A percentile compares a stretch with the other conserved stretches of the same genome.
phyloP scores from a whole-genome alignment of 1,284 basidiomycete species.

The Cystobasidium sp. region DNA sequence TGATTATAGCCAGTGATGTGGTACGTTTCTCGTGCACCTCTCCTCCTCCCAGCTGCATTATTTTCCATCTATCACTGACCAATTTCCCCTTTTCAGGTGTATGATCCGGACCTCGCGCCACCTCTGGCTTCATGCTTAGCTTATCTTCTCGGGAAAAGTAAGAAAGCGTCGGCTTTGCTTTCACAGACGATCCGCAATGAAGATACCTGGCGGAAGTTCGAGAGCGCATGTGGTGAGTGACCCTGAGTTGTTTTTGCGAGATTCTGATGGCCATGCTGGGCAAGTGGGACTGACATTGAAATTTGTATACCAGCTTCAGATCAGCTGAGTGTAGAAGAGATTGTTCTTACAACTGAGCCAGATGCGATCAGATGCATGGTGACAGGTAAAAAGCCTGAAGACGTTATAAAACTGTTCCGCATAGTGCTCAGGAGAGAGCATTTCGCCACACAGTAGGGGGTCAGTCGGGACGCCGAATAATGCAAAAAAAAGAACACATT shows the following conservation, averaged over 20 bases:
- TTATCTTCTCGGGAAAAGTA: background rate
- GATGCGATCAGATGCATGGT: background rate
- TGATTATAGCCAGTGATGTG: slow-evolving; percentile 27
- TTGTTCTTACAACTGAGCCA: background rate
- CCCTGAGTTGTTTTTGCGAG: background rate
- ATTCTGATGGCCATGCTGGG: no score
- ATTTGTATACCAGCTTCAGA: background rate
- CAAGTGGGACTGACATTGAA: background rate
- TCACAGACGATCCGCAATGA: slow-evolving; percentile 10
- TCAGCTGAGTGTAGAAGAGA: background rate
- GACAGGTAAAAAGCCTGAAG: background rate
- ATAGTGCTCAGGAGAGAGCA: no score
- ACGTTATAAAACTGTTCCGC: slow-evolving; percentile 1
- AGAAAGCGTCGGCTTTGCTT: background rate
- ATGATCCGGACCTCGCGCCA: slow-evolving; percentile 24
- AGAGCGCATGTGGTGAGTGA: background rate
- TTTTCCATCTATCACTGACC: background rate
- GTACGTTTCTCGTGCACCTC: background rate
- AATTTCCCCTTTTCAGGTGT: slow-evolving; percentile 9
- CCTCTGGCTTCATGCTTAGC: slow-evolving; percentile 18
- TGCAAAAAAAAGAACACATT: no score
- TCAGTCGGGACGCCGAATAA: no score
- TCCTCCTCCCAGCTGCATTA: background rate
- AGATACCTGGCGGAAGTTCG: background rate
- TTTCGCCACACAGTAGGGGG: no score